Conservation (phyloP, 179 eudicot genomes). For the Actinidia arguta region DNA sequence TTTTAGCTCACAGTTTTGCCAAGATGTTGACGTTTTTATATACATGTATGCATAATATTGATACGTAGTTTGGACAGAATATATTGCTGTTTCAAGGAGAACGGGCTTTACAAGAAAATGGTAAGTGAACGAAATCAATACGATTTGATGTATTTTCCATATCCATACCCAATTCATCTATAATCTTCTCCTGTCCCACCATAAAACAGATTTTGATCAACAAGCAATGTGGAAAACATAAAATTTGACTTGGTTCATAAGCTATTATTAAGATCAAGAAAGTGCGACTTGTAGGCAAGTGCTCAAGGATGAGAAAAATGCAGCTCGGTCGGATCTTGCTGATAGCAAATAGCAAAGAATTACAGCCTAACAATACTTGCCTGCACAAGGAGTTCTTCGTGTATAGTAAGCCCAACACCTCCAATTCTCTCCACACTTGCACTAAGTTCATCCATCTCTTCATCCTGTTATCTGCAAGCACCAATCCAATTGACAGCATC, state of each 20-base stretch:
- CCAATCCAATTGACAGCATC: conserved; percentile 4
- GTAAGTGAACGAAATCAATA: conserved; percentile 94
- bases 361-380: conserved; percentile 36
- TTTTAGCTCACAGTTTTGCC: background rate
- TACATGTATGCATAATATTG: no score
- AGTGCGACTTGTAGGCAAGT: background rate
- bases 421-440: conserved; percentile 90
- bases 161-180: conserved; percentile 84
- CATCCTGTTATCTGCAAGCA: conserved; percentile 84
- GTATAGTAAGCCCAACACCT: conserved; percentile 89
- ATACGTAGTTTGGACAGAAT: background rate
- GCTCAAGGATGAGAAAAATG: background rate
- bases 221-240: background rate
- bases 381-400: conserved; percentile 91
- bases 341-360: background rate
- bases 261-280: background rate
- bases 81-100: background rate
- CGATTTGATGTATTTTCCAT: conserved; percentile 97
- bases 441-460: conserved; percentile 90
- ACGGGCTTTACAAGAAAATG: background rate
- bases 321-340: background rate
- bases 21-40: no score
- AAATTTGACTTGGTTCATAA: background rate
- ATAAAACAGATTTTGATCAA: background rate
- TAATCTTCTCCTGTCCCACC: conserved; percentile 73